phyloP scores from a whole-genome alignment of 169 alveolate genomes.

The Plasmodium vivax region DNA sequence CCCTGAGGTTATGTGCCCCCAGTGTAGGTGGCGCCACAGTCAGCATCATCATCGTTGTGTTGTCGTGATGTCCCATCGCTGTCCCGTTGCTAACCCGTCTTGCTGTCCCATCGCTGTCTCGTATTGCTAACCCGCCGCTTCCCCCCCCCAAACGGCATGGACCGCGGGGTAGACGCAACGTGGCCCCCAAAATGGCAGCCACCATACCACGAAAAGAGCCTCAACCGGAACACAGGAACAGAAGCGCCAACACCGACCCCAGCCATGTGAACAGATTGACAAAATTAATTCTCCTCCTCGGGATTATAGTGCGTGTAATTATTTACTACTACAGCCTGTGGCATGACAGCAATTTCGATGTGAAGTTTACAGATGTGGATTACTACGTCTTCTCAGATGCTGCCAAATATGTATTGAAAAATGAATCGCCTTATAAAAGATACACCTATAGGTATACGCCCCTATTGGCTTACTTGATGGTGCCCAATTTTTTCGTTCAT shows the following conservation, averaged over 20 bases:
- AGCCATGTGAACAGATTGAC: background rate
- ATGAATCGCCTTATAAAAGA: constrained; percentile 96
- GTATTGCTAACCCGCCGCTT: no score
- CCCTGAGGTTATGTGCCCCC: background rate
- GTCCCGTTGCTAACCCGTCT: no score
- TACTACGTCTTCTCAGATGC: constrained; percentile 97
- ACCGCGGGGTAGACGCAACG: background rate
- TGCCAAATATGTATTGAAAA: constrained; percentile 91
- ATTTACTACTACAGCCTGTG: constrained; percentile 64
- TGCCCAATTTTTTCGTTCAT: constrained; percentile 80
- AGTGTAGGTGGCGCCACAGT: background rate
- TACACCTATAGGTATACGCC: constrained; percentile 99
- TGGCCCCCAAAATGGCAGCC: constrained; percentile 22
- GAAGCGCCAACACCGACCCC: background rate
- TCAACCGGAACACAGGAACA: background rate
- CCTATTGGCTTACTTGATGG: constrained; percentile 86
- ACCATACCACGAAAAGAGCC: background rate
- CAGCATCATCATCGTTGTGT: background rate
- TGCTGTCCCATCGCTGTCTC: background rate
- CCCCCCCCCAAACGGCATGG: background rate
- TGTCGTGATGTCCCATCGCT: background rate
- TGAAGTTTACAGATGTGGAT: constrained; percentile 98
- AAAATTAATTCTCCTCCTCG: constrained; percentile 34
- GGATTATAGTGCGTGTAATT: constrained; percentile 50
- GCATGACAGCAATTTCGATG: constrained; percentile 75